Base-by-base conservation (phyloP, 768 basidiomycete species). In the Amanita jacksonii region DNA sequence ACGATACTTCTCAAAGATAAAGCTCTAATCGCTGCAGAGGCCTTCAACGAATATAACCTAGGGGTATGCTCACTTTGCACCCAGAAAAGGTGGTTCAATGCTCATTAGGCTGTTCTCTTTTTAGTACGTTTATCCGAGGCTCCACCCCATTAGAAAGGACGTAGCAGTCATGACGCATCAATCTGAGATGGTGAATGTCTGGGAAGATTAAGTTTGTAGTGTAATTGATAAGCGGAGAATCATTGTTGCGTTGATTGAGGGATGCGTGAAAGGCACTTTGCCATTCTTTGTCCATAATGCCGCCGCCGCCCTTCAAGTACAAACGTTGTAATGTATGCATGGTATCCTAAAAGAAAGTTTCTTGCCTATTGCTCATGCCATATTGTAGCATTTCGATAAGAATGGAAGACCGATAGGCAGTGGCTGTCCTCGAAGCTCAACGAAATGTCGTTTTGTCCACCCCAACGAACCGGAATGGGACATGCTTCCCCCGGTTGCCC, bases 101-200 rank as follows among this genome's bases (percentile, higher is more conserved):
- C 42, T 48, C 18, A 52, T n/a, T n/a, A n/a, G n/a, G n/a, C 27
- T 12, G 27, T 42, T 12, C 36, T 8, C n/a, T 20, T 27, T 44
- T 15, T 23, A 91, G 86, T 91, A 87, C 57, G 88, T 91, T 3
- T 76, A 83, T 52, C 89, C 88, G n/a, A 76, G 80, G 48, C 60
- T 87, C 48, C 81, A 85, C 53, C 82, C 82, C 5, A 67, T 90
- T 16, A 76, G 83, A 23, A 76, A 69, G 47, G 88, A 91, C 51
- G 85, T 77, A 1, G 79, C 81, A 3, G 82, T 87, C 20, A 88
- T 87, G 86, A 91, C 88, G 2, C 79, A 88, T 58, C 71, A 91
- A 55, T 75, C 83, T 1, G 88, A 91, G 67, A 71, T 86, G 49
- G 73, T 85, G 7, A 69, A 74, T 50, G 52, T 74, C 23, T 77